phyloP scores from a whole-genome alignment of 2,329 filamentous ascomycete genomes.

The Cordyceps cateniannulata region DNA sequence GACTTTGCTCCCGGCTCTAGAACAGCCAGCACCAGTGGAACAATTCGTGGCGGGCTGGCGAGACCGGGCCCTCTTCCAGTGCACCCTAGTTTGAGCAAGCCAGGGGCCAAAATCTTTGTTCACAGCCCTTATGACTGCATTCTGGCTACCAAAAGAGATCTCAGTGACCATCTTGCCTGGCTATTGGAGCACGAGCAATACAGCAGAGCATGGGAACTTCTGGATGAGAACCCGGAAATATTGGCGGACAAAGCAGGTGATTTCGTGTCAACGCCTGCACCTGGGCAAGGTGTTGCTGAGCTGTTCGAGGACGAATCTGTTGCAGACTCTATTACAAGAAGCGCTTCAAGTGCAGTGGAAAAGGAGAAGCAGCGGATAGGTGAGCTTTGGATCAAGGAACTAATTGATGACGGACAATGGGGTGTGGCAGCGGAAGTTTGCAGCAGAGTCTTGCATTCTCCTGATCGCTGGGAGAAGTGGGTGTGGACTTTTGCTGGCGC shows the following conservation, averaged over 20 bases:
- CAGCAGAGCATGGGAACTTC: slow-evolving; percentile 78
- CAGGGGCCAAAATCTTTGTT: slow-evolving; percentile 73
- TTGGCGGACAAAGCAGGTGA: slow-evolving; percentile 36
- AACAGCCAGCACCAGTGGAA: slow-evolving; percentile 28
- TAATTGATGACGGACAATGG: slow-evolving; percentile 74
- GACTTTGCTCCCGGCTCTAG: slow-evolving; percentile 43
- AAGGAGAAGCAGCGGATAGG: slow-evolving; percentile 88
- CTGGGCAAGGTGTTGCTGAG: slow-evolving; percentile 43
- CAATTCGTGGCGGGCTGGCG: slow-evolving; percentile 21
- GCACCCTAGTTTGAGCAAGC: slow-evolving; percentile 50
- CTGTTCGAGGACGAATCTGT: slow-evolving; percentile 64
- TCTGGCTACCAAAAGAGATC: slow-evolving; percentile 80
- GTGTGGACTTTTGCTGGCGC: slow-evolving; percentile 85
- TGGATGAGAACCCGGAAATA: slow-evolving; percentile 81
- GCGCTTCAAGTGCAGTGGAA: slow-evolving; percentile 60
- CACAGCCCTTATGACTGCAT: slow-evolving; percentile 96
- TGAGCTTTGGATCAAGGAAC: slow-evolving; percentile 85
- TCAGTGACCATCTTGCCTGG: slow-evolving; percentile 81
- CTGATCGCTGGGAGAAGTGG: slow-evolving; percentile 90
- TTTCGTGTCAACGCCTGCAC: slow-evolving; percentile 23
- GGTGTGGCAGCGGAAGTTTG: slow-evolving; percentile 69
- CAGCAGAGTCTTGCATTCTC: slow-evolving; percentile 72
- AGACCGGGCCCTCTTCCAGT: slow-evolving; percentile 29
- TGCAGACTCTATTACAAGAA: slow-evolving; percentile 52
- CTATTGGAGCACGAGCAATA: slow-evolving; percentile 75